Evolutionary conservation across 371 early-diverging fungal species (phyloP).

Genomic region (Mortierella sp.): DNA sequence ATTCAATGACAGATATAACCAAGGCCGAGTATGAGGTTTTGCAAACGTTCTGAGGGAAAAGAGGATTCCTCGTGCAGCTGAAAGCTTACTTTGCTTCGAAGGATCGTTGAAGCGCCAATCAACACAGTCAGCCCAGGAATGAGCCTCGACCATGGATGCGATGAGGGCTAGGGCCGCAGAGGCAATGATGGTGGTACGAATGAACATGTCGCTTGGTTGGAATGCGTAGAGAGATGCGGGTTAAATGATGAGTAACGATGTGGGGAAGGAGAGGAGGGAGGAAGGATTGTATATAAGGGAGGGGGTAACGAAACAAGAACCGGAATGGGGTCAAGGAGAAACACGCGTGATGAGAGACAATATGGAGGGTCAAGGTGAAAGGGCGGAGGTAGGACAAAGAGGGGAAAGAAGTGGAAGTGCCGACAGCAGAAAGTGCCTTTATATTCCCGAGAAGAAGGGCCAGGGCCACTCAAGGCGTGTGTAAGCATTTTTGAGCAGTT

Average conservation of each 20-base stretch:
- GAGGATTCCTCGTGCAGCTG: neutral
- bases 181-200: constrained; percentile 32
- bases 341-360: neutral
- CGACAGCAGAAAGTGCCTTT: neutral
- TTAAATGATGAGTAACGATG: neutral
- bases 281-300: neutral
- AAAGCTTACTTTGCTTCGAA: constrained; percentile 23
- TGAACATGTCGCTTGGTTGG: constrained; percentile 15
- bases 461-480: neutral
- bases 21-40: no score
- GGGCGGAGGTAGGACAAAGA: neutral
- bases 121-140: constrained; percentile 49
- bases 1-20: no score
- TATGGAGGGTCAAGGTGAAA: neutral
- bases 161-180: constrained; percentile 39
- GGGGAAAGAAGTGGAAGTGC: neutral
- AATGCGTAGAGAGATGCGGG: neutral
- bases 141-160: constrained; percentile 33
- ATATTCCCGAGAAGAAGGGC: neutral
- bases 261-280: neutral
- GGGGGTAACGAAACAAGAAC: no score
- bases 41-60: neutral
- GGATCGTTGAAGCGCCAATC: constrained; percentile 48
- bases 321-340: neutral
- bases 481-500: no score